Base-by-base conservation (phyloP, 139 green algal genomes). In the Volvox reticuliferus region DNA sequence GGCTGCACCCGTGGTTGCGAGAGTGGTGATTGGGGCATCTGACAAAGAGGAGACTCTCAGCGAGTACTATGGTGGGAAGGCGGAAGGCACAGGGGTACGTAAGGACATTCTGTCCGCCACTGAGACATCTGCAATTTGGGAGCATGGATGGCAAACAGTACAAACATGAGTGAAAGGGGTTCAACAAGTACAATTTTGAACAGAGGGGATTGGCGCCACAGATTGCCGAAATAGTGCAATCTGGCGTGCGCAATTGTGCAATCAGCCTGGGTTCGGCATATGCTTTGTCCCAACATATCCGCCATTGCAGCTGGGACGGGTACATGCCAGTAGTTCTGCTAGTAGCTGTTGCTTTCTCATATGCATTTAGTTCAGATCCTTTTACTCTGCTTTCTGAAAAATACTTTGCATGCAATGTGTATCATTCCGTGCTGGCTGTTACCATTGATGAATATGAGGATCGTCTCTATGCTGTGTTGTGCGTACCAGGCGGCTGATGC, bases 51-150 rank as follows among this genome's bases (percentile, higher is more conserved):
- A 78, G 26, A 90, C 89, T 33, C 68, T 94, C 33, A 36, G 68
- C 20, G 80, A 87, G 22, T 33, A 68, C 19, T 94, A 93, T 65
- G 92, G 92, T 65, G 92, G 92, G 37, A 92, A 91, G 77, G 89
- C 36, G 63, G 50, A 71, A 32, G 87, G 35, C 35, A 73, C n/a
- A 1, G 71, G 33, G 89, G 89, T 89, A 71, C 67, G 82, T 62
- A 35, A 33, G 78, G 79, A 12, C n/a, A n/a, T n/a, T n/a, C n/a
- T n/a, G n/a, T n/a, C n/a, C n/a, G n/a, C n/a, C n/a, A n/a, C n/a
- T n/a, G n/a, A n/a, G n/a, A n/a, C n/a, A n/a, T n/a, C n/a, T n/a
- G n/a, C n/a, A n/a, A n/a, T n/a, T n/a, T n/a, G n/a, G n/a, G n/a
- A n/a, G n/a, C n/a, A n/a, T 2, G 50, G 37, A 35, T n/a, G 32